Base-by-base conservation (phyloP, 2,329 filamentous ascomycete species). In the Colletotrichum orchidophilum region DNA sequence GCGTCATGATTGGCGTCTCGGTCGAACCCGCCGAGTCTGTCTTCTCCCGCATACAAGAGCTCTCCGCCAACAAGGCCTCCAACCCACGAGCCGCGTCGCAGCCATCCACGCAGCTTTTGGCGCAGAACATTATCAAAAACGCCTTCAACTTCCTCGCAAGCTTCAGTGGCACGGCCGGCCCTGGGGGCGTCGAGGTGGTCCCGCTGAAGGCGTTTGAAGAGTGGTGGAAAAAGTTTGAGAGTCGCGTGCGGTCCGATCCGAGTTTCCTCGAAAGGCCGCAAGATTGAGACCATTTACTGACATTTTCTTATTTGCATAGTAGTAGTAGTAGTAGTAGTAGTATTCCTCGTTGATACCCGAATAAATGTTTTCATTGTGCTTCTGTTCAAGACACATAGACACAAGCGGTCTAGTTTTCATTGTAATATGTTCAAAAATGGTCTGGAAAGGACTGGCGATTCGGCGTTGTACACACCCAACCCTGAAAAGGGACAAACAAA, bases 211-310 rank as follows among this genome's bases (percentile, higher is more conserved):
- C 93, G 5, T 99, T 99, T 80, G 93, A 97, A 83, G 94, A 97
- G 70, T 99, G 97, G 96, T 99, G 97, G 96, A 88, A 87, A 72
- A 98, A 98, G 82, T 99, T 99, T 83, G 96, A 99, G 84, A 89
- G 90, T 72, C 92, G 91, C 78, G 88, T 99, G 49, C 92, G 95
- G 76, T 87, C 90, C 74, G 96, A 99, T 83, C 96, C 96, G 0
- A 89, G 90, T 7, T 99, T 99, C 80, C 84, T 99, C 75, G 95
- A 98, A 82, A 90, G 92, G 76, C 80, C 82, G 57, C 72, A 73
- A 31, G 76, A 80, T 49, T 78, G 66, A 70, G 12, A 5, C 62
- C n/a, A 13, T 33, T 8, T 24, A 24, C 11, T 27, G 31, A 29
- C 33, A 9, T 26, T 6, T 31, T 8, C 13, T 4, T 27, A 5